Base-by-base conservation (phyloP, 108 stramenopile species). In the Aurantiochytrium sp. region DNA sequence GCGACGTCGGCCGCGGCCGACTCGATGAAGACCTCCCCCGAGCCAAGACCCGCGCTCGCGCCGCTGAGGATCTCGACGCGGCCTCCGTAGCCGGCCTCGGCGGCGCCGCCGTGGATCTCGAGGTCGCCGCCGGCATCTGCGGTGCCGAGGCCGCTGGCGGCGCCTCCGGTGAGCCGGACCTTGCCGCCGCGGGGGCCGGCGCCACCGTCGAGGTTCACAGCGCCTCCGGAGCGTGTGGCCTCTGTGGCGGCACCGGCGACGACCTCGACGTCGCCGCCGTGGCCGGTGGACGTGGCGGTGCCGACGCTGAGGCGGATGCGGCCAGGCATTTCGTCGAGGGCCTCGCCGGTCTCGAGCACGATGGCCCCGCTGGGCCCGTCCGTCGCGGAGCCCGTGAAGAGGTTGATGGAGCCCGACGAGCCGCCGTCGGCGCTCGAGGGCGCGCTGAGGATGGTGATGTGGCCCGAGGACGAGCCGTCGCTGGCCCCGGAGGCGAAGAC, bases 311-410 rank as follows among this genome's bases (percentile, higher is more conserved):
- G 59, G 24, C 90, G 41, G 50, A 53, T 41, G 37, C 39, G 24
- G 21, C 86, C 65, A 36, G 87, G 37, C 15, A 21, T 36, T 41
- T 50, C 87, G 4, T 12, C 30, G 21, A n/a, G 31, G 0, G 89
- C 55, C 12, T 55, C 48, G 45, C 86, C 86, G 19, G 86, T 90
- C 21, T 89, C 68, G 22, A 92, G n/a, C 45, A 85, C 59, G 30
- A 91, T 87, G 4, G 87, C 21, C 2, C 91, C 91, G 15, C 90
- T 87, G n/a, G 55, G 89, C 19, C 69, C 89, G n/a, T 87, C 68
- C 8, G 81, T 85, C 39, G 87, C 89, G 4, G 89, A 89, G 21
- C 73, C 81, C 42, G 88, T 88, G 17, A 27, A 22, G 55, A 88
- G 37, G 37, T 68, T 85, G 37, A 88, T 55, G 36, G 31, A 68